phyloP scores from a whole-genome alignment of 257 asterid genomes.

The Solanum medicagineum region DNA sequence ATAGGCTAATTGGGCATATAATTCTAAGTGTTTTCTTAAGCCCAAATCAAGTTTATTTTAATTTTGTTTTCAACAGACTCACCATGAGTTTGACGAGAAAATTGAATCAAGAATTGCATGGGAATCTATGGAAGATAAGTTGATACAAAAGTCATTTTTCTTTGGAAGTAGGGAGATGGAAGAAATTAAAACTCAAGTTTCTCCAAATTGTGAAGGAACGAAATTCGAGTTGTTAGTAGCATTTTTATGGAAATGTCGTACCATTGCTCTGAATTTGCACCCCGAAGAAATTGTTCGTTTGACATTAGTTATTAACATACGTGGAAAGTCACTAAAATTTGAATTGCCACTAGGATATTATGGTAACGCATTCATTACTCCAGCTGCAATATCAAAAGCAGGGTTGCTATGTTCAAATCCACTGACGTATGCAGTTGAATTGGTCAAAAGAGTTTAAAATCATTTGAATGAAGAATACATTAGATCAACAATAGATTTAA shows the following conservation, averaged over 20 bases:
- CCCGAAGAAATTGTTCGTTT: background rate
- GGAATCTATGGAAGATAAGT: background rate
- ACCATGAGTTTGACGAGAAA: background rate
- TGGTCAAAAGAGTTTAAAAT: background rate
- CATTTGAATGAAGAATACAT: slow-evolving; percentile 1
- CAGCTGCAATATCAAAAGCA: background rate
- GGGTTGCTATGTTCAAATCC: background rate
- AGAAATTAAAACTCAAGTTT: background rate
- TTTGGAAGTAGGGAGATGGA: background rate
- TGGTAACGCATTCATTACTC: background rate
- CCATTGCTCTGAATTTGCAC: background rate
- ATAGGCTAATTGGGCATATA: too few species aligned
- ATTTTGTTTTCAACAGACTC: too few species aligned
- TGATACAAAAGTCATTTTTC: background rate
- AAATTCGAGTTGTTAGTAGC: background rate
- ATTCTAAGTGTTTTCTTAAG: too few species aligned
- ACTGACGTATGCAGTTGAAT: background rate
- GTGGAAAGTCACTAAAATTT: background rate
- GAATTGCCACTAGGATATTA: slow-evolving; percentile 3
- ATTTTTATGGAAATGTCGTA: slow-evolving; percentile 4
- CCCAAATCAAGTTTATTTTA: too few species aligned
- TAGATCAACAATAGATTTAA: slow-evolving; percentile 2
- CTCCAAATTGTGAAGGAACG: background rate
- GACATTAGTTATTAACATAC: background rate
- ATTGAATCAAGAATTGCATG: background rate